phyloP scores from a whole-genome alignment of 1,284 basidiomycete genomes.

The Volvariella volvacea region DNA sequence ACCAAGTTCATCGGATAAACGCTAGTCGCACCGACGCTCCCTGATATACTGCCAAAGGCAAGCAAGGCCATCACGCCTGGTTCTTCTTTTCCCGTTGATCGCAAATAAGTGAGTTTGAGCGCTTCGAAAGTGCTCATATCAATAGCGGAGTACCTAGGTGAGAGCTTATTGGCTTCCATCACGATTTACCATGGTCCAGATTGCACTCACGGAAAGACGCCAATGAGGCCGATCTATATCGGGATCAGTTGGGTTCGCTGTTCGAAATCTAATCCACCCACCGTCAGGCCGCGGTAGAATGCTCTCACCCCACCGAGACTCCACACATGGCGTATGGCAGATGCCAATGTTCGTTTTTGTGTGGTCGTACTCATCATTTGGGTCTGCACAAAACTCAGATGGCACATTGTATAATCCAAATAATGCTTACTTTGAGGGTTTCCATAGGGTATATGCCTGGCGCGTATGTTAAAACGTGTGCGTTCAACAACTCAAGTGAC shows the following conservation, averaged over 20 bases:
- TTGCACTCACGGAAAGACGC: conserved; percentile 78
- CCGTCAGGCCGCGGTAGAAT: conserved; percentile 89
- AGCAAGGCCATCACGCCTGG: conserved; percentile 79
- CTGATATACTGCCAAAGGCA: conserved; percentile 85
- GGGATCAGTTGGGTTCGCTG: conserved; percentile 9
- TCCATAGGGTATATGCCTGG: conserved; percentile 86
- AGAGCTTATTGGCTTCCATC: conserved; percentile 3
- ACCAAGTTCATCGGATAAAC: conserved; percentile 94
- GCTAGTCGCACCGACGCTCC: conserved; percentile 86
- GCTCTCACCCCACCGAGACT: conserved; percentile 75
- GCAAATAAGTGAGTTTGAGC: conserved; percentile 77
- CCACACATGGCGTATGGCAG: conserved; percentile 67
- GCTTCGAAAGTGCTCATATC: conserved; percentile 96
- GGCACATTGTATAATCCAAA: conserved; percentile 6
- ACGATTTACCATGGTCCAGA: not conserved
- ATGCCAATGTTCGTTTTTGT: conserved; percentile 51
- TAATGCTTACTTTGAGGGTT: conserved; percentile 62
- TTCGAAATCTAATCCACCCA: conserved; percentile 24
- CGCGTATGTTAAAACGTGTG: not conserved
- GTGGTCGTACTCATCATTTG: conserved; percentile 89
- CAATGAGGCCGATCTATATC: conserved; percentile 76
- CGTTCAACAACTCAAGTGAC: conserved; percentile 9
- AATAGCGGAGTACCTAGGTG: conserved; percentile 72
- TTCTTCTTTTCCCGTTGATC: conserved; percentile 77
- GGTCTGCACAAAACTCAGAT: conserved; percentile 42